Evolutionary conservation across 2,329 filamentous ascomycete genomes (phyloP).

Genomic region (Septoria linicola): DNA sequence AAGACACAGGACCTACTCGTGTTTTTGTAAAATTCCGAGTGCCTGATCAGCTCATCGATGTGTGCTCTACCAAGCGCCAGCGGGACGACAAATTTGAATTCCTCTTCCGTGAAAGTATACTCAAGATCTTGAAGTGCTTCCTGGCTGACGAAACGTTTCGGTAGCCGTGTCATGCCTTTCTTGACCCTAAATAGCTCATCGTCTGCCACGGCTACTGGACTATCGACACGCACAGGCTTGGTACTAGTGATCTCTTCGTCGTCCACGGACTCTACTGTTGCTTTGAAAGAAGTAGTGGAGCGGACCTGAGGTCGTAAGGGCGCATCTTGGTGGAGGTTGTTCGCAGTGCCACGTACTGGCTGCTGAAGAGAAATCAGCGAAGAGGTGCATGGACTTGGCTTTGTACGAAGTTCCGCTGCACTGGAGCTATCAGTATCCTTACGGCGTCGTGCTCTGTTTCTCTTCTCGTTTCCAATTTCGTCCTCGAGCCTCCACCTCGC

Average conservation of each 20-base stretch:
- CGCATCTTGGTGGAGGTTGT: no score
- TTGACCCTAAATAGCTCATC: not conserved
- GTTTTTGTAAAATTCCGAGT: constrained; percentile 1
- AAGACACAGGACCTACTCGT: not conserved
- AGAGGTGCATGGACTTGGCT: constrained; percentile 2
- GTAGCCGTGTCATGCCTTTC: not conserved
- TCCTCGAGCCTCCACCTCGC: constrained; percentile 9
- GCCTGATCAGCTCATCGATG: constrained; percentile 4
- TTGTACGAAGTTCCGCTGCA: not conserved
- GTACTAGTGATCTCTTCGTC: not conserved
- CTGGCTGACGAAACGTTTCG: constrained; percentile 1
- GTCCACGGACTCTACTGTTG: not conserved
- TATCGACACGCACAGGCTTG: no score
- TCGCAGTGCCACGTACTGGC: no score
- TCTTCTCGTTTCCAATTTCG: constrained; percentile 1
- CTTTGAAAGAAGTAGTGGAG: not conserved
- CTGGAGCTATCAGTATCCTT: constrained; percentile 1
- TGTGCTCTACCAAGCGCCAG: constrained; percentile 6
- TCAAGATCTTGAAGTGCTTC: constrained; percentile 3
- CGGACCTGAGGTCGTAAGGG: no score
- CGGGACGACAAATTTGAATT: not conserved
- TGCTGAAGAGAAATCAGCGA: not conserved
- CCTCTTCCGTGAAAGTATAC: constrained; percentile 4
- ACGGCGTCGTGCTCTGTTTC: not conserved
- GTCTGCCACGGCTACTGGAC: not conserved